These are phyloP conservation scores for Wickerhamiella pararugosa DNA, from an alignment of 1,139 yeast species.

Conservation along the genomic window DNA sequence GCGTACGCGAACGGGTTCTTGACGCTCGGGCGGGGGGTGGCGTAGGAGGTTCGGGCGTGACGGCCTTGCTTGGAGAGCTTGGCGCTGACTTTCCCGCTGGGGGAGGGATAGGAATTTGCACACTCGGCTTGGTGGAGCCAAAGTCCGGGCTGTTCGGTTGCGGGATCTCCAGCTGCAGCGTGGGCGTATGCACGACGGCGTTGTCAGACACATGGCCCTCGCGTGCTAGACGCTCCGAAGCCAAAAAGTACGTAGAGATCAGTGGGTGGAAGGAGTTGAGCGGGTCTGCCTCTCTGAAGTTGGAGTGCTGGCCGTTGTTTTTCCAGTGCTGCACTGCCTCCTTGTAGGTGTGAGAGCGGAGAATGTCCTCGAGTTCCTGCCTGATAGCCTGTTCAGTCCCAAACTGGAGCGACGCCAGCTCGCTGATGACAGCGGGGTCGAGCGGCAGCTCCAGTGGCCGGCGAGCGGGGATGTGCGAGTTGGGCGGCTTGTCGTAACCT, in stretches of 20 bases:
- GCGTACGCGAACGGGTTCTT: slow-evolving; percentile 2
- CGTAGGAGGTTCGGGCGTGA: background rate
- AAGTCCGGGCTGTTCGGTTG: background rate
- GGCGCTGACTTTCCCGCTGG: background rate
- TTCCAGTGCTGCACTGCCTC: slow-evolving; percentile 55
- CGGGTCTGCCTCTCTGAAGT: slow-evolving; percentile 37
- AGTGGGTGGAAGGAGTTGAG: slow-evolving; percentile 82
- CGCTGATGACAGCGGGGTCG: slow-evolving; percentile 51
- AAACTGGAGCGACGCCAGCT: slow-evolving; percentile 68
- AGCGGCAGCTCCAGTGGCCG: slow-evolving; percentile 61
- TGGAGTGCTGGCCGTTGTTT: slow-evolving; percentile 8
- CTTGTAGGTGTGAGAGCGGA: slow-evolving; percentile 55
- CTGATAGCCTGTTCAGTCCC: slow-evolving; percentile 50
- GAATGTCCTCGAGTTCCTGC: slow-evolving; percentile 40
- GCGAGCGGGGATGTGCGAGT: slow-evolving; percentile 61
- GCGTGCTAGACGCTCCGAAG: slow-evolving; percentile 64
- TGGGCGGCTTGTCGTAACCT: slow-evolving; percentile 66
- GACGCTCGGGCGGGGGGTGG: slow-evolving; percentile 1
- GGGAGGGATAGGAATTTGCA: background rate
- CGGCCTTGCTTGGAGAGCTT: background rate
- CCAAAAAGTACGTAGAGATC: slow-evolving; percentile 72
- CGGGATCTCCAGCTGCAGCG: background rate
- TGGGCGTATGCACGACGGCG: background rate
- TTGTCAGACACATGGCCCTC: slow-evolving; percentile 20
- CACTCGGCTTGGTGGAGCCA: too few relatives aligned